Base-by-base conservation (phyloP, 768 basidiomycete genomes). In the Leccinum broughii region DNA sequence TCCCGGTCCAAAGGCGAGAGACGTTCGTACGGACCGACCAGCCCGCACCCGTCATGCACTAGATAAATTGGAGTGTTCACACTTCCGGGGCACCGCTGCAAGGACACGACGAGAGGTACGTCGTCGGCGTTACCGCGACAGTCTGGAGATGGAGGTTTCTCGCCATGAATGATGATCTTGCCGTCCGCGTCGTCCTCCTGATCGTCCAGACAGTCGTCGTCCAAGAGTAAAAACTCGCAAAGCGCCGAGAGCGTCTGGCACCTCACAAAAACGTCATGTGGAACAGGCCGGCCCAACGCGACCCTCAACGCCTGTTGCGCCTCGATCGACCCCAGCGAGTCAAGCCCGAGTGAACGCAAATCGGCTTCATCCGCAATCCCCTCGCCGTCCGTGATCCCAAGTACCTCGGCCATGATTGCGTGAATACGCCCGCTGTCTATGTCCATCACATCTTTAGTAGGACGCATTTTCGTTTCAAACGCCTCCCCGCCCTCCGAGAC, bases 11-110 rank as follows among this genome's bases (percentile, higher is more conserved):
- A 64, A 9, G 77, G 66, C 7, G 72, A 64, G 6, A 89, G 70
- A 10, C 78, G 78, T 35, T 80, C 70, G 57, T 83, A 83, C 55
- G 85, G 82, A 35, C 75, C 75, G 17, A 81, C 73, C 13, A 88
- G 69, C 0, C 90, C 90, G 62, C 86, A 88, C 6, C 90, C 90
- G 62, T 91, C 90, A 64, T 92, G 89, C 10, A 92, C 77, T 24
- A 92, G 78, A 58, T 89, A 81, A 4, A 92, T 76, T 1, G 84
- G 88, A 0, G 70, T 56, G 3, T 53, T 60, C 13, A 55, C 28
- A 9, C 69, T 60, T 3, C 58, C 46, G 1, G 53, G 55, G 24
- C 74, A 64, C 32, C 63, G 66, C 58, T 83, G 86, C 48, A 2
- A 58, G 34, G 44, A 46, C 44, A 46, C 41, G 41, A 44, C n/a